phyloP scores from a whole-genome alignment of 768 basidiomycete genomes.

The Suillus plorans region DNA sequence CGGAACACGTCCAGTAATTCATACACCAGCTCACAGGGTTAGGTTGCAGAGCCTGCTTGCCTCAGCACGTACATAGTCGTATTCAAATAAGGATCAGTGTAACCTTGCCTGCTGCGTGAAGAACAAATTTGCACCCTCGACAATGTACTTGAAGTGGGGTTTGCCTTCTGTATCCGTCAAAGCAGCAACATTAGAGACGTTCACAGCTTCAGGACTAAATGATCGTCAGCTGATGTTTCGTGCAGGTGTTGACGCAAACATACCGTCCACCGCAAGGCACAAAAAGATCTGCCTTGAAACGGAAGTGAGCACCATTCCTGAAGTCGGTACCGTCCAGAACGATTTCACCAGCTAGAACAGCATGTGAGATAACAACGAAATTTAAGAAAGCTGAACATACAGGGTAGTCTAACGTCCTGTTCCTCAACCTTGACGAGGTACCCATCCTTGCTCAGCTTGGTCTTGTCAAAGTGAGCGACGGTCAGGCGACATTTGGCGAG shows the following conservation, averaged over 20 bases:
- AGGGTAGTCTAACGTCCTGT: constrained; percentile 87
- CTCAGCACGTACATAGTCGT: no score
- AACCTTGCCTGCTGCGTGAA: constrained; percentile 94
- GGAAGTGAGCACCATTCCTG: constrained; percentile 92
- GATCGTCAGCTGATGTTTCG: neutral
- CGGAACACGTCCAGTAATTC: no score
- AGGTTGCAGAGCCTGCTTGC: no score
- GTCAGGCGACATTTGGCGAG: constrained; percentile 86
- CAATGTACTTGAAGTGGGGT: constrained; percentile 95
- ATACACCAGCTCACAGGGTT: no score
- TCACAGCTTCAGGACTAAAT: constrained; percentile 84
- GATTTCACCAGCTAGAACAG: constrained; percentile 76
- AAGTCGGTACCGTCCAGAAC: constrained; percentile 95
- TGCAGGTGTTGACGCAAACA: constrained; percentile 18
- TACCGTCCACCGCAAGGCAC: constrained; percentile 95
- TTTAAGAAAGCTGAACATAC: constrained; percentile 46
- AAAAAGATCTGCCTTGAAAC: constrained; percentile 96
- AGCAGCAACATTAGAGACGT: no score
- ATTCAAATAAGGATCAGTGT: constrained; percentile 32
- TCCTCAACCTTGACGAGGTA: constrained; percentile 94
- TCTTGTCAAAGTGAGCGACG: constrained; percentile 74
- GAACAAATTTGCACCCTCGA: constrained; percentile 97
- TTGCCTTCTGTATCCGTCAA: constrained; percentile 92
- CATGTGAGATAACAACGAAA: neutral
- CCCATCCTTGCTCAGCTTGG: constrained; percentile 89